phyloP scores from a whole-genome alignment of 1,139 yeast species.

The Protomyces pachydermus region DNA sequence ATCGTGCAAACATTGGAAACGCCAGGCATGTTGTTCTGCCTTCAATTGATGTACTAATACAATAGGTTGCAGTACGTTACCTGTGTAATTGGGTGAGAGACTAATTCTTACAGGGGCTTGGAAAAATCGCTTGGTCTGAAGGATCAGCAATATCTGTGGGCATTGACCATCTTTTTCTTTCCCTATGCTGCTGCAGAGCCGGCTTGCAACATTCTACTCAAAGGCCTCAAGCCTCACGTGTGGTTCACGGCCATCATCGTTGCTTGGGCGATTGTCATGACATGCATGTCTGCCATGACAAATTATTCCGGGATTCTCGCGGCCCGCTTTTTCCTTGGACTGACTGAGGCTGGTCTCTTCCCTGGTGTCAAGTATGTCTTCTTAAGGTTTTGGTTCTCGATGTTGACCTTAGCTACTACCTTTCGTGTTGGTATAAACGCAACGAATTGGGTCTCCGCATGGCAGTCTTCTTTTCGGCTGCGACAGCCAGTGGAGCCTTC shows the following conservation, averaged over 20 bases:
- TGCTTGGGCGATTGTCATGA: constrained; percentile 45
- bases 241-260: constrained; percentile 36
- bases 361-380: constrained; percentile 55
- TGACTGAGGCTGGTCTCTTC: constrained; percentile 88
- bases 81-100: constrained; percentile 16
- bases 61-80: constrained; percentile 45
- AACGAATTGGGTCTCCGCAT: constrained; percentile 71
- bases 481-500: constrained; percentile 70
- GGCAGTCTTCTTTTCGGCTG: constrained; percentile 90
- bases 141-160: constrained; percentile 53
- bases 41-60: neutral
- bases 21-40: constrained; percentile 41
- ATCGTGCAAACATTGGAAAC: constrained; percentile 58
- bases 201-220: constrained; percentile 59
- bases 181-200: constrained; percentile 67
- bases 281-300: constrained; percentile 51
- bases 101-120: neutral
- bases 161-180: constrained; percentile 64
- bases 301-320: constrained; percentile 56
- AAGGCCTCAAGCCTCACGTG: constrained; percentile 51
- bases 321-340: constrained; percentile 68
- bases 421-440: constrained; percentile 80
- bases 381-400: neutral
- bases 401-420: constrained; percentile 59
- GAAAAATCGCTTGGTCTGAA: constrained; percentile 44